Percentiles rank a stretch among this genome's conserved stretches.
Conservation (phyloP, 208 protist species). For the Polymyxa betae region DNA sequence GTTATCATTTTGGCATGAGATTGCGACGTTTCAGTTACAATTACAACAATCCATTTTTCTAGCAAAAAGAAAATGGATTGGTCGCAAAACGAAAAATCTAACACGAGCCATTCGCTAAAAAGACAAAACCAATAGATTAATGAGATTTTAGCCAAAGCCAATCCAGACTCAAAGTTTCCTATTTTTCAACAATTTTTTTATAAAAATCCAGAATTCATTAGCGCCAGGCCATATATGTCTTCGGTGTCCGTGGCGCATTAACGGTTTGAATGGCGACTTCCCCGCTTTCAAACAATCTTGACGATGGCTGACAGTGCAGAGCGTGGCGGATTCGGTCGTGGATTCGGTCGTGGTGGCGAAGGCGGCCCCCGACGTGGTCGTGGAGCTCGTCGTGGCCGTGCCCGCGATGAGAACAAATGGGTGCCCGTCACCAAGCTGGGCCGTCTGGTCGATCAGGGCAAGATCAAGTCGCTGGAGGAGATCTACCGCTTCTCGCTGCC, state of each 20-base stretch:
- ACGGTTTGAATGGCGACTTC: too few relatives aligned
- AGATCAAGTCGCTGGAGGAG: constrained; percentile 95
- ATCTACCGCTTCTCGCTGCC: constrained; percentile 99
- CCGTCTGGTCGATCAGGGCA: constrained; percentile 86
- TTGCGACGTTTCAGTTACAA: too few relatives aligned
- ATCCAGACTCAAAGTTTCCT: too few relatives aligned
- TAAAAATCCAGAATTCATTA: neutral
- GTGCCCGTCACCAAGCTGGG: constrained; percentile 98
- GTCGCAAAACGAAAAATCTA: too few relatives aligned
- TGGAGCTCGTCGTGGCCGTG: constrained; percentile 56
- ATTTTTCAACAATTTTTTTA: neutral
- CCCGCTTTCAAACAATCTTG: neutral
- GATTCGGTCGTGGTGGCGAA: constrained; percentile 46
- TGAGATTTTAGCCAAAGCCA: too few relatives aligned
- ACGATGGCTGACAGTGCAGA: constrained; percentile 56
- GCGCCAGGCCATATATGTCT: neutral
- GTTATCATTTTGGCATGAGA: too few relatives aligned
- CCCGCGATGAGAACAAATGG: constrained; percentile 89
- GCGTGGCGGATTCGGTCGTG: constrained; percentile 54
- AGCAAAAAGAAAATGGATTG: too few relatives aligned
- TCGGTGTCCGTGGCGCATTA: neutral
- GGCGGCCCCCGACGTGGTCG: constrained; percentile 49
- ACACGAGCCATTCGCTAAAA: too few relatives aligned
- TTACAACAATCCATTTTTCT: too few relatives aligned
- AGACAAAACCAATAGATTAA: too few relatives aligned